Evolutionary conservation across 2,329 filamentous ascomycete species (phyloP), one percentile per base, ranked within the genome.

Genomic region (Decorospora gaudefroyi): DNA sequence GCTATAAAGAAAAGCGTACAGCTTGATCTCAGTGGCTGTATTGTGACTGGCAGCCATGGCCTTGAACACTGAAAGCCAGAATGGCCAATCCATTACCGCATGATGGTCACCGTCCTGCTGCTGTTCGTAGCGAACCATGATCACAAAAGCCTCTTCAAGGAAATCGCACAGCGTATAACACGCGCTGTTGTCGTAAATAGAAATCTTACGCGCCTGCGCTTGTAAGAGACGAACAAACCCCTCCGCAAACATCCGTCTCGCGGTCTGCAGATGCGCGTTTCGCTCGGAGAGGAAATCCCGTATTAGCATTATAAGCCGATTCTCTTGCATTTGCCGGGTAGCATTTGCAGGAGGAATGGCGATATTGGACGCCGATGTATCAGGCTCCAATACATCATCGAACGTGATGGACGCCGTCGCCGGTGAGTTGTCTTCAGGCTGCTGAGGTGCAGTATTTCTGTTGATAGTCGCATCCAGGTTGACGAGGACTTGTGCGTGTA

Each of bases 81-180:
- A 96, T 0, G 78, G 68, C 86, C 89, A 95, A 67, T 92, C 83
- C 27, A 91, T 70, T 36, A 85, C 78, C 15, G 67, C 57, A 16
- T 68, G 78, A 58, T 51, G 67, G 40, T 62, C 67, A 35, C 43
- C 65, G 55, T 60, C 72, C 59, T 62, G 72, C 63, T 64, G 76
- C 63, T 64, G 76, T 69, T 73, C 80, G 70, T 84, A 87, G 40
- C 82, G 78, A 27, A 82, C 75, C 47, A 87, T 74, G 27, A 90
- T 84, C 11, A 82, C 75, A 36, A 95, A 74, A 1, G 86, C 79
- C 69, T 96, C 90, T 64, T 96, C 89, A 17, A 96, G 74, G 54
- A 96, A 90, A 67, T 96, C 91, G 64, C 90, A 92, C n/a, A 96
- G 76, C 7, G 89, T 87, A 65, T 93, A 93, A 68, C 90, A 95